Base-by-base conservation (phyloP, 495 filamentous ascomycete species). In the Penicillium herquei region DNA sequence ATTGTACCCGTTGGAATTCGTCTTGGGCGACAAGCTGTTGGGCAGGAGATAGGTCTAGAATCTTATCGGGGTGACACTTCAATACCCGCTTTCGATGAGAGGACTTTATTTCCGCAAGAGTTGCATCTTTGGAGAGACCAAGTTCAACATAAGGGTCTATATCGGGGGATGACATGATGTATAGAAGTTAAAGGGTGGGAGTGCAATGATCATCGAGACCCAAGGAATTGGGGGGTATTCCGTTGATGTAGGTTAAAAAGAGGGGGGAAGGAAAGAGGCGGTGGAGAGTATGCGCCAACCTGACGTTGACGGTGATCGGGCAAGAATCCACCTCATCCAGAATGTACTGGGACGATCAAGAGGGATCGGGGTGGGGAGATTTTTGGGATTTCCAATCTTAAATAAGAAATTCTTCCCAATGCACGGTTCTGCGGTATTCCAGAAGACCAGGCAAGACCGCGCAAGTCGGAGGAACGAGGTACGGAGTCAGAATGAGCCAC, bases 11-110 rank as follows among this genome's bases (percentile, higher is more conserved):
- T 71, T 97, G 91, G 69, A 97, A 98, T 73, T 96, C 84, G 53
- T 90, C 85, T 53, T 85, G 81, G 66, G 92, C 94, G 58, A 81
- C 73, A 49, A 76, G 54, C 86, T 86, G 51, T 81, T 73, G 30
- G 86, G 78, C 59, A 86, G 80, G 21, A 4, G 21, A 26, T 26
- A 26, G 21, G 57, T 95, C 88, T 63, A 90, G 84, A 47, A 97
- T 83, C 77, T 98, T 98, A 79, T 98, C 94, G 33, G 94, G 94
- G 67, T 98, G 94, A 67, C 86, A 92, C 74, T 91, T 91, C 53
- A 98, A 83, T 50, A 91, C 92, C 21, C 96, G 87, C 73, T 96
- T 98, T 56, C 91, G 88, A 76, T 97, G 88, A 14, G 91, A 87
- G 44, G 80, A 77, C 56, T 91, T 86, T 68, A 98, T 93, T 55